Base-by-base conservation (phyloP, 805 yeast genomes). In the Komagataella populi region DNA sequence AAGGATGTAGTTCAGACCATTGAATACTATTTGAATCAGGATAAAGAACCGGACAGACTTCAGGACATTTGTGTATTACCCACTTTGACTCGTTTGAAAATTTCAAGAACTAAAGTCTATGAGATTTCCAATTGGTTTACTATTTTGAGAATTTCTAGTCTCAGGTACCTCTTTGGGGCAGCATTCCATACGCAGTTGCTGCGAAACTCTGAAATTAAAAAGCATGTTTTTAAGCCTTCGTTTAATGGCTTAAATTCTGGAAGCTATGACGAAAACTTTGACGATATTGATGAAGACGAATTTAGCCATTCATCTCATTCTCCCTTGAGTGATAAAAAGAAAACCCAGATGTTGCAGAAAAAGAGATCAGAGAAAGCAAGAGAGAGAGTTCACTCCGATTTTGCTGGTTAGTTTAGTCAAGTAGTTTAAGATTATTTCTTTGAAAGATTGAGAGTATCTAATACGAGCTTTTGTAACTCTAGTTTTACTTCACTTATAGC, bases 1-100 rank as follows among this genome's bases (percentile, higher is more conserved):
- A 70, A 81, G 59, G 84, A 82, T 53, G 78, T 81, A 17, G 62
- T 73, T 45, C 64, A 64, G 44, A 78, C 84, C 0, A 65, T 81
- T 8, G 70, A 68, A 49, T 59, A 60, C 16, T 74, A 71, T 55
- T 51, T 70, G 57, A 57, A 63, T 50, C 50, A 67, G 55, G 54
- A 65, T 55, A 48, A 60, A 68, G 44, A 46, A 12, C 18, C 23
- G 20, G 20, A 17, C 23, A 44, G 23, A 7, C 23, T 20, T 20
- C 20, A 44, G n/a, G 46, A 44, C 20, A 44, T 44, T 20, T 20
- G 12, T 44, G 23, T 17, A n/a, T 17, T 20, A 44, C 46, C 23
- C 10, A 17, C 46, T 14, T 10, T 17, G 23, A 44, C 23, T 8
- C 20, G 23, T 14, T 44, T 44, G 46, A 44, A 23, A 48, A 51